Base-by-base conservation (phyloP, 2,329 filamentous ascomycete genomes). In the Verticillium nubilum region DNA sequence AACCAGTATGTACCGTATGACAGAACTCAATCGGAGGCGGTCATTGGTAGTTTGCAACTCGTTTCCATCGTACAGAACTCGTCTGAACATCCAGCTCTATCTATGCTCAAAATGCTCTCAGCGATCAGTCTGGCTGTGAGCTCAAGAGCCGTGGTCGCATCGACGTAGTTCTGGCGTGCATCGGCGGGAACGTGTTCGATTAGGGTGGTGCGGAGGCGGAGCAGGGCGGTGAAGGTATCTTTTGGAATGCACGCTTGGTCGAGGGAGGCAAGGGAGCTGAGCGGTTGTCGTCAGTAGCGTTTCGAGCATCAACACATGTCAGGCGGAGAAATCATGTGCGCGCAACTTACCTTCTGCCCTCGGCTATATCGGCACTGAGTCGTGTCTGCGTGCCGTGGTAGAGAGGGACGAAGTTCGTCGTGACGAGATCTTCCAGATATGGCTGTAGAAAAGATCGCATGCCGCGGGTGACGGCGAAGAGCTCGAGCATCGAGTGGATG, bases 171-270 rank as follows among this genome's bases (percentile, higher is more conserved):
- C 1, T 62, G 52, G 2, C 64, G 42, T 26, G 61, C 62, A 15
- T 54, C 62, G 7, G 33, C 59, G 1, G 17, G 2, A 2, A 57
- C 35, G 7, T 10, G 33, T 1, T 57, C 54, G 9, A 6, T 4
- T 5, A 58, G 59, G 5, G 59, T 57, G 17, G 35, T 17, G 1
- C 6, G 6, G 4, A 62, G 59, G 19, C 31, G 28, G 10, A 15
- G 4, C 0, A 63, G 17, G n/a, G 61, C 61, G 4, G 61, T 13
- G 9, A 58, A 63, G 3, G 42, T 23, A 87, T 74, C 42, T 23
- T 12, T 26, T 0, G 61, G 57, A 1, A 63, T 10, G 0, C 52
- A 55, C 0, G 58, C 58, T 3, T 33, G 23, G 28, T 56, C 35
- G 27, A 63, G 54, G 5, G 37, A 28, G 1, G 57, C 33, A 5